These are phyloP conservation scores for Aspergillus affinis DNA, from an alignment of 495 filamentous ascomycete species.

Conservation along the genomic window DNA sequence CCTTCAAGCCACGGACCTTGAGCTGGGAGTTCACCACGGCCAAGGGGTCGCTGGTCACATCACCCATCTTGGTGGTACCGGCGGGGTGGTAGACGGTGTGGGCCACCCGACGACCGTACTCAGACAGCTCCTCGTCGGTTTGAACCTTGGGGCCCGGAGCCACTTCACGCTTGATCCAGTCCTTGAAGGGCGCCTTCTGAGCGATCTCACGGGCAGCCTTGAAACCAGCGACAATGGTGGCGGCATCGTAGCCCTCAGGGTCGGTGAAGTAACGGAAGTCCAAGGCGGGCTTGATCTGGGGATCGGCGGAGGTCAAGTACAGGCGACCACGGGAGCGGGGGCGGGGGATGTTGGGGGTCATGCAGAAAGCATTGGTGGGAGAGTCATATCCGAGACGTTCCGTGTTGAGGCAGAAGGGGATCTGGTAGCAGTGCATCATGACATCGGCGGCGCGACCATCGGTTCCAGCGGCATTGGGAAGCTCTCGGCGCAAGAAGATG, in stretches of 20 bases:
- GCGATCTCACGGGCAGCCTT: slow-evolving; percentile 70
- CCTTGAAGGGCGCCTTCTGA: slow-evolving; percentile 66
- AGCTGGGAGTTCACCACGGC: slow-evolving; percentile 64
- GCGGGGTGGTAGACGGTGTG: slow-evolving; percentile 87
- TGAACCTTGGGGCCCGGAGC: slow-evolving; percentile 69
- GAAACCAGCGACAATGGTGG: slow-evolving; percentile 77
- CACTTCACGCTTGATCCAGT: slow-evolving; percentile 78
- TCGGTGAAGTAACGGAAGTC: slow-evolving; percentile 91
- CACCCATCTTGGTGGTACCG: slow-evolving; percentile 86
- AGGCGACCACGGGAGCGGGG: slow-evolving; percentile 72
- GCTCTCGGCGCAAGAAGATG: slow-evolving; percentile 75
- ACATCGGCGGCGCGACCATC: slow-evolving; percentile 73
- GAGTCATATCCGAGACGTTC: slow-evolving; percentile 70
- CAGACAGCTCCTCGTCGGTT: slow-evolving; percentile 68
- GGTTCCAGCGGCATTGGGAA: slow-evolving; percentile 58
- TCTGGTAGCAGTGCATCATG: slow-evolving; percentile 94
- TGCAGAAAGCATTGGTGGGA: slow-evolving; percentile 79
- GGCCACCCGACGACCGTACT: slow-evolving; percentile 72
- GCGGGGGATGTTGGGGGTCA: slow-evolving; percentile 87
- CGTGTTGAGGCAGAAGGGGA: slow-evolving; percentile 74
- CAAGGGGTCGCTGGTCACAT: slow-evolving; percentile 57
- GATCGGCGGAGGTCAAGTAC: slow-evolving; percentile 69
- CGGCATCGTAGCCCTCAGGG: slow-evolving; percentile 77
- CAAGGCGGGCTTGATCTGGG: slow-evolving; percentile 71
- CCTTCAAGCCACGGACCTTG: slow-evolving; percentile 56